A percentile compares a stretch with the other conserved stretches of the same genome.
phyloP scores from a whole-genome alignment of 495 filamentous ascomycete species.

The Podospora pseudopauciseta region DNA sequence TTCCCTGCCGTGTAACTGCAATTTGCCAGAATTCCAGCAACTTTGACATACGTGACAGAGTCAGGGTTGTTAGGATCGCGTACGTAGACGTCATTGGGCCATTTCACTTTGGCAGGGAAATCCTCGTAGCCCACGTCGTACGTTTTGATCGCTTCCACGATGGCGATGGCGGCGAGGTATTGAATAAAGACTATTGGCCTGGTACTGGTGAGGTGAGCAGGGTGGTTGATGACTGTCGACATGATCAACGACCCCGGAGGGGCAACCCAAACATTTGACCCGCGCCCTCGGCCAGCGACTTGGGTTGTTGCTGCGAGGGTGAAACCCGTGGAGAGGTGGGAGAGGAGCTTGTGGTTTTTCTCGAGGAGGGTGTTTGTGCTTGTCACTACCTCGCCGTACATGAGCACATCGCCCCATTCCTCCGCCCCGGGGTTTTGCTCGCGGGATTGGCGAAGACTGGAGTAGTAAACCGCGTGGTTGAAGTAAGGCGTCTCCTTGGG shows the following conservation, averaged over 20 bases:
- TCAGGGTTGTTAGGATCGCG: conserved; percentile 62
- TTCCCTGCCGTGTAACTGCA: conserved; percentile 71
- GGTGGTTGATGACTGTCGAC: conserved; percentile 80
- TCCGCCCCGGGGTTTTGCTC: conserved; percentile 50
- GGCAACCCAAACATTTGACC: conserved; percentile 91
- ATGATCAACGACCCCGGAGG: conserved; percentile 81
- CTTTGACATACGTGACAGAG: conserved; percentile 72
- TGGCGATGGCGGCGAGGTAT: conserved; percentile 88
- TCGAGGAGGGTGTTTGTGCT: conserved; percentile 95
- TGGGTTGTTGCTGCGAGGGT: conserved; percentile 91
- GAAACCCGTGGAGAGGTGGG: conserved; percentile 73
- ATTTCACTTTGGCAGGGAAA: conserved; percentile 84
- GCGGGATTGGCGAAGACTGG: conserved; percentile 64
- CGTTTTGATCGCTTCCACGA: conserved; percentile 75
- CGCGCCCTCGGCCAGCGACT: conserved; percentile 85
- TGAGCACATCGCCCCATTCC: conserved; percentile 69
- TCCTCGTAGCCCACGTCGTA: conserved; percentile 68
- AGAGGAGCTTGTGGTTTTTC: conserved; percentile 78
- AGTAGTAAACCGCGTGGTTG: conserved; percentile 76
- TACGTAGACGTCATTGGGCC: conserved; percentile 97
- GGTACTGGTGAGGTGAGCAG: conserved; percentile 60
- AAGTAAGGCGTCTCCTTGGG: conserved; percentile 81
- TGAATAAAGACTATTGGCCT: conserved; percentile 93
- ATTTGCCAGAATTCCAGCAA: conserved; percentile 91
- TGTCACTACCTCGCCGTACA: conserved; percentile 91